Evolutionary conservation across 108 stramenopile species (phyloP), one percentile per base, ranked within the genome.

Genomic region (Thalassiosira profunda): DNA sequence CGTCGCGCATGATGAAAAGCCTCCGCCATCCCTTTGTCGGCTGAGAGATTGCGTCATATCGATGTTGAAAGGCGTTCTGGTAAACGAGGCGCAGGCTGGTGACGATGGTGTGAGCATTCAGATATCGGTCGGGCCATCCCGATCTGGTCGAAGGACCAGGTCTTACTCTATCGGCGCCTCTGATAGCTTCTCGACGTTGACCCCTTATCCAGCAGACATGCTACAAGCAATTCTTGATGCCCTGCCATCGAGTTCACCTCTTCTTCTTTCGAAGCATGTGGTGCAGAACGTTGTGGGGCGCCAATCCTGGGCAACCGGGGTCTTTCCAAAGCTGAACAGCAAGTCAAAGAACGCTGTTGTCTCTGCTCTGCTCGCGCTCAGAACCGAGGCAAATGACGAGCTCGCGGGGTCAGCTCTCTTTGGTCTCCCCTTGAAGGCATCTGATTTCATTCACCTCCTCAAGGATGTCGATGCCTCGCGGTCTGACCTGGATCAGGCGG

Each of bases 131-230:
- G 94, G 94, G 7, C 91, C 94, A 5, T 52, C 76, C n/a, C 48
- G 57, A 36, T 53, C 58, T n/a, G 91, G 94, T 20, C 70, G 86
- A n/a, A 56, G 94, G 60, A 47, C 60, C 24, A 58, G 91, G 25
- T 92, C 91, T 7, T 92, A 95, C 60, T 92, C 94, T 5, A 64
- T 95, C 64, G 89, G 91, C 31, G 78, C 81, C 18, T 72, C 57
- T 34, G 83, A 84, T 44, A 54, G 64, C 21, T 51, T 76, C 29
- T 47, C 42, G 8, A 45, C 76, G 21, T 31, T 92, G 4, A 63
- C 83, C 7, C 86, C 87, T 25, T 95, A 91, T 47, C 94, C 94
- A 7, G 61, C 63, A 46, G 81, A 71, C 26, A 95, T 95, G 94
- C 11, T 68, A 23, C 15, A 58, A 12, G 61, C 72, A 14, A 81